Percentiles rank a stretch among this genome's conserved stretches.
These are phyloP conservation scores for Amoebophrya sp. DNA, from an alignment of 169 alveolate genomes.

Conservation along the genomic window DNA sequence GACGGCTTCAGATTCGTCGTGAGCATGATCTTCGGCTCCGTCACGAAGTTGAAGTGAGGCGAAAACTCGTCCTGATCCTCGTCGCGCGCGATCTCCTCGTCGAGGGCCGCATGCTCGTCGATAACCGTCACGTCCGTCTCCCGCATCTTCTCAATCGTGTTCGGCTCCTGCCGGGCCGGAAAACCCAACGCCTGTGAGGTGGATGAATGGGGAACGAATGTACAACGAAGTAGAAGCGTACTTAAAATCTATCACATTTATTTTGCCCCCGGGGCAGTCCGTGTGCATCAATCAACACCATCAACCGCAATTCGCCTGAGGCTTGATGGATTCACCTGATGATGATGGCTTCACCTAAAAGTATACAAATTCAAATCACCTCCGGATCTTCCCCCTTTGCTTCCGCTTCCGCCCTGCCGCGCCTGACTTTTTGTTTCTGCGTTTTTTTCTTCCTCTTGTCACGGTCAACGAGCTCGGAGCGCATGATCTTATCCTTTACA, in stretches of 20 bases:
- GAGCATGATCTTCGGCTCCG: conserved; percentile 20
- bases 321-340: too few relatives aligned
- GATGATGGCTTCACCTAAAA: too few relatives aligned
- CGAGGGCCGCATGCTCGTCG: background rate
- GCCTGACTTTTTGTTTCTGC: background rate
- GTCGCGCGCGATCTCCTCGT: conserved; percentile 8
- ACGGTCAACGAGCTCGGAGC: background rate
- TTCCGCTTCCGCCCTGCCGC: background rate
- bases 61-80: conserved; percentile 14
- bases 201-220: too few relatives aligned
- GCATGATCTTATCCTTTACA: background rate
- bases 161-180: background rate
- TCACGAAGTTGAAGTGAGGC: background rate
- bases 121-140: background rate
- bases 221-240: too few relatives aligned
- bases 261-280: too few relatives aligned
- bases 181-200: background rate
- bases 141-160: background rate
- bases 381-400: background rate
- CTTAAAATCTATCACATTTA: too few relatives aligned
- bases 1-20: conserved; percentile 21
- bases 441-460: background rate
- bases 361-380: background rate
- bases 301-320: background rate
- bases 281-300: background rate